A percentile compares a stretch with the other conserved stretches of the same genome.
Conservation (phyloP, 345 rosid species). For the Syzygium grande region DNA sequence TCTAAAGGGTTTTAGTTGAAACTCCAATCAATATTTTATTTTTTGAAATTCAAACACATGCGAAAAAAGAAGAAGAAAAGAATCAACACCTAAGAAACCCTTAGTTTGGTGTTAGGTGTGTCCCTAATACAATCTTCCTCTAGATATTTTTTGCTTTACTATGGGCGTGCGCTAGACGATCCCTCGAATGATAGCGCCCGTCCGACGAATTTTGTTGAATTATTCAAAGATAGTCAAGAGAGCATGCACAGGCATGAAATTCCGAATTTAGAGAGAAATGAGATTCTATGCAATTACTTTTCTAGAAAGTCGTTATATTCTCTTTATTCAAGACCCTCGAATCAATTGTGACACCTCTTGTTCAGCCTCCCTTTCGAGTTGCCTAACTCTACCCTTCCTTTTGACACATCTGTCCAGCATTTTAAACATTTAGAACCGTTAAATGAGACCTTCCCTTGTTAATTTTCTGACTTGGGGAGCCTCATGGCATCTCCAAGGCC, state of each 20-base stretch:
- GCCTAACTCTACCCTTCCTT: background rate
- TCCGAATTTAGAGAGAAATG: background rate
- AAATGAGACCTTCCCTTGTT: background rate
- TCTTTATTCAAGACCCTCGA: background rate
- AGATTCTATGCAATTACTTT: background rate
- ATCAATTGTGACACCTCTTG: background rate
- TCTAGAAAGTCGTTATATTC: background rate
- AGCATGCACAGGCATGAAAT: background rate
- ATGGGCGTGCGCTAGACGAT: background rate
- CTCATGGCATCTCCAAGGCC: background rate
- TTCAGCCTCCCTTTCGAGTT: background rate
- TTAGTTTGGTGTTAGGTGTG: background rate
- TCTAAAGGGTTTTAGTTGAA: background rate
- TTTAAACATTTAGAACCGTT: background rate
- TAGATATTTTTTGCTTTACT: background rate
- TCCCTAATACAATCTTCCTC: background rate
- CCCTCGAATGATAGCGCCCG: background rate
- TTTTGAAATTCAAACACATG: background rate
- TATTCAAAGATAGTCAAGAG: background rate
- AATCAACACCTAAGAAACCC: background rate
- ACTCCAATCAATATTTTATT: background rate
- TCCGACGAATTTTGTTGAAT: background rate
- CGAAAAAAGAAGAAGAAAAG: background rate
- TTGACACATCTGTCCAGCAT: background rate
- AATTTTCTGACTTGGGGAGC: background rate